Percentiles rank a stretch among this genome's conserved stretches.
These are phyloP conservation scores for Pleurotus eryngii DNA, from an alignment of 768 basidiomycete species.

Conservation along the genomic window DNA sequence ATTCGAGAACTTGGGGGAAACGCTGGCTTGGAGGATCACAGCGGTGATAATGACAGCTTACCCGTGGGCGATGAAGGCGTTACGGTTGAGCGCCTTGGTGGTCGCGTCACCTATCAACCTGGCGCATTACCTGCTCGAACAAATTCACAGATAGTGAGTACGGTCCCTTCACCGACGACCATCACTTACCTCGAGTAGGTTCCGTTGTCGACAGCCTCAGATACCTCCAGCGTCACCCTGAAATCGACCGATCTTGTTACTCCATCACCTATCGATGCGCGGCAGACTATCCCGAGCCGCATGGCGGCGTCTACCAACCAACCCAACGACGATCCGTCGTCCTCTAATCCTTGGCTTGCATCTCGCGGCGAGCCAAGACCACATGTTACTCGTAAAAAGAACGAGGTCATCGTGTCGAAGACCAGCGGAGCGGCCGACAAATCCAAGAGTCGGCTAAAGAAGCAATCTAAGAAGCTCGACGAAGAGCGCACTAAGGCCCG, in stretches of 20 bases:
- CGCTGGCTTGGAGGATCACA: slow-evolving; percentile 22
- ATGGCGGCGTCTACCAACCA: slow-evolving; percentile 11
- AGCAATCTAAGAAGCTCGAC: slow-evolving; percentile 50
- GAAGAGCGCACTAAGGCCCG: slow-evolving; percentile 56
- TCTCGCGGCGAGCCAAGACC: slow-evolving; percentile 67
- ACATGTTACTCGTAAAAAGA: slow-evolving; percentile 59
- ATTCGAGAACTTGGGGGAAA: slow-evolving; percentile 58
- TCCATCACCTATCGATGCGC: slow-evolving; percentile 32
- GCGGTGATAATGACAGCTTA: slow-evolving; percentile 25
- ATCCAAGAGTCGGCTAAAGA: slow-evolving; percentile 73
- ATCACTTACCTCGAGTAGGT: not conserved
- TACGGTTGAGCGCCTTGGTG: slow-evolving; percentile 57
- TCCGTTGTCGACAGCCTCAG: slow-evolving; percentile 24
- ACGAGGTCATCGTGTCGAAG: slow-evolving; percentile 70
- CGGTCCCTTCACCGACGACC: slow-evolving; percentile 10
- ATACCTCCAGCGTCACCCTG: slow-evolving; percentile 68
- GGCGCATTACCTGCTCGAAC: slow-evolving; percentile 24
- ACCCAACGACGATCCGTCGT: slow-evolving; percentile 12
- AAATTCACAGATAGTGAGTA: slow-evolving; percentile 15
- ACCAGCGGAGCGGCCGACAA: slow-evolving; percentile 58
- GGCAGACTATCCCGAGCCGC: slow-evolving; percentile 5
- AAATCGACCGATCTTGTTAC: slow-evolving; percentile 53
- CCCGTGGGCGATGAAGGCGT: slow-evolving; percentile 26
- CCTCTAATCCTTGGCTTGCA: slow-evolving; percentile 82
- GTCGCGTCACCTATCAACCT: slow-evolving; percentile 63